A percentile compares a stretch with the other conserved stretches of the same genome.
phyloP scores from a whole-genome alignment of 805 yeast genomes.

The Cyberlindnera samutprakarnensis region DNA sequence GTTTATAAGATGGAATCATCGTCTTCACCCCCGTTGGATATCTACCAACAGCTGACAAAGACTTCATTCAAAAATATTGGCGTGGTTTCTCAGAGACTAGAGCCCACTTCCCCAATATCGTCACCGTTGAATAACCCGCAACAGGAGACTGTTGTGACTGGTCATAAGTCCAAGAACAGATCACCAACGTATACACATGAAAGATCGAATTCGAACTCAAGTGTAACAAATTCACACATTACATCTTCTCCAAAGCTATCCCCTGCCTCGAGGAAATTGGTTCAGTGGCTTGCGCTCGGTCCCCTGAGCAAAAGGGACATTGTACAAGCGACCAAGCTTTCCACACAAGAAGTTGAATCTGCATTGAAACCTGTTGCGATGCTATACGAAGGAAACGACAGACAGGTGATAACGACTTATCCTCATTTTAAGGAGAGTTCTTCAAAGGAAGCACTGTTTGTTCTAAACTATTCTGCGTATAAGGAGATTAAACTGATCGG shows the following conservation, averaged over 20 bases:
- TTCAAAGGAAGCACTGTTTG: constrained; percentile 22
- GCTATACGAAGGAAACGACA: constrained; percentile 23
- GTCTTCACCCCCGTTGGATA: constrained; percentile 7
- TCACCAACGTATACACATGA: constrained; percentile 2
- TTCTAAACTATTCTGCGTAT: constrained; percentile 30
- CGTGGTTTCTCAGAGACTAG: constrained; percentile 6
- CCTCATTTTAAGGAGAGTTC: constrained; percentile 22
- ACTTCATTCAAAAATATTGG: constrained; percentile 19
- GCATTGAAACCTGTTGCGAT: constrained; percentile 22
- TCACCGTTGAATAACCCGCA: constrained; percentile 1
- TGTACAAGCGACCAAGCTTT: constrained; percentile 22
- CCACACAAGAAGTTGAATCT: constrained; percentile 21
- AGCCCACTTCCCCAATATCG: constrained; percentile 8
- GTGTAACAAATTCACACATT: constrained; percentile 1
- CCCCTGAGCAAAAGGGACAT: constrained; percentile 31
- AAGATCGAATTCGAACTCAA: neutral
- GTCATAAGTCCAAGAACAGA: neutral
- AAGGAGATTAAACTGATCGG: constrained; percentile 16
- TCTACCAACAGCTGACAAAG: constrained; percentile 19
- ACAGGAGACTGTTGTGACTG: neutral
- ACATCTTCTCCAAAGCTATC: constrained; percentile 6
- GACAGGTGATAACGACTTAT: constrained; percentile 21
- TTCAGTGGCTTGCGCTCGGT: constrained; percentile 42
- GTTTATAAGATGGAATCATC: constrained; percentile 3
- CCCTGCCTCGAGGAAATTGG: constrained; percentile 27